phyloP scores from a whole-genome alignment of 371 early-diverging fungal genomes.

The Mucor racemosus region DNA sequence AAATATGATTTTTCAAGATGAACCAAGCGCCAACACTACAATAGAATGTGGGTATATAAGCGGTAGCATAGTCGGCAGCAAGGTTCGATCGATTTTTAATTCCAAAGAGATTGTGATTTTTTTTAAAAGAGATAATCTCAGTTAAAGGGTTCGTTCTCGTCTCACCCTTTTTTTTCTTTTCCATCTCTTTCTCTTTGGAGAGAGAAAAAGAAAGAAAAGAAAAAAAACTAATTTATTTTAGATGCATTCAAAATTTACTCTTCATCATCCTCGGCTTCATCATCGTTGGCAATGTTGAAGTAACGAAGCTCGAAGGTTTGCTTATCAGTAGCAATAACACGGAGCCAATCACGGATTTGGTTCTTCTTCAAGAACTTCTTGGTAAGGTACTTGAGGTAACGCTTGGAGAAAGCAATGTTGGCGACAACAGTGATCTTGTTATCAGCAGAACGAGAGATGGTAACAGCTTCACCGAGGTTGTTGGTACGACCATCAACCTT shows the following conservation, averaged over 20 bases:
- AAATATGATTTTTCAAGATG: background rate
- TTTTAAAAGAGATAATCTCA: conserved; percentile 19
- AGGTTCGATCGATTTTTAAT: conserved; percentile 18
- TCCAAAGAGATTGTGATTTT: conserved; percentile 40
- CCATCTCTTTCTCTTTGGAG: background rate
- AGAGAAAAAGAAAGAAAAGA: conserved; percentile 5
- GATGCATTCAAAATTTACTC: conserved; percentile 18
- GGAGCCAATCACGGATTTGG: conserved; percentile 98
- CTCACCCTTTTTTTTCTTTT: conserved; percentile 50
- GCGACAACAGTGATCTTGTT: conserved; percentile 81
- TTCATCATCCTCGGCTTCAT: conserved; percentile 79
- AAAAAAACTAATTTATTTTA: conserved; percentile 12
- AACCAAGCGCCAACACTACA: background rate
- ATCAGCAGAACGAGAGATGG: conserved; percentile 80
- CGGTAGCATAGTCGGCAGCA: background rate
- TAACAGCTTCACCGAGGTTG: conserved; percentile 91
- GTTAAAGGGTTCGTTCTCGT: conserved; percentile 70
- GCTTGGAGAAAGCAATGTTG: conserved; percentile 91
- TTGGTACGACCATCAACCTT: conserved; percentile 97
- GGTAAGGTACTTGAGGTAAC: conserved; percentile 99
- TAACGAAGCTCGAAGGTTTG: conserved; percentile 94
- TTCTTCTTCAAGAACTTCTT: conserved; percentile 99
- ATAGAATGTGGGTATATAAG: conserved; percentile 8
- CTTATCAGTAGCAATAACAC: conserved; percentile 93
- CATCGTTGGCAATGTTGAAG: conserved; percentile 92